phyloP scores from a whole-genome alignment of 495 filamentous ascomycete species.

The Xylaria longipes region DNA sequence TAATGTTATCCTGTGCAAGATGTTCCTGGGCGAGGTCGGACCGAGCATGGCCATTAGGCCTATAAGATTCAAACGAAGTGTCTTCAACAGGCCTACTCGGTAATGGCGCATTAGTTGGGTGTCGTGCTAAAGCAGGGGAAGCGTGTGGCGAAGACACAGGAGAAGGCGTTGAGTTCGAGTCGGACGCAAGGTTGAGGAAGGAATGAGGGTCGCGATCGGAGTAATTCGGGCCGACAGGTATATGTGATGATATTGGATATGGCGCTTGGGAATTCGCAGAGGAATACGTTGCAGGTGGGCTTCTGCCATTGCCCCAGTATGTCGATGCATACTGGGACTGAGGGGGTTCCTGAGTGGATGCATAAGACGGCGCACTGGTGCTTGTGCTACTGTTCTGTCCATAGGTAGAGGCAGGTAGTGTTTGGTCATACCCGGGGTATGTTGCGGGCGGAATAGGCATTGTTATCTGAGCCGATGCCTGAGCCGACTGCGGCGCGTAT shows the following conservation, averaged over 20 bases:
- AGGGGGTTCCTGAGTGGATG: constrained; percentile 31
- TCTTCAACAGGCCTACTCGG: constrained; percentile 59
- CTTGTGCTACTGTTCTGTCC: constrained; percentile 22
- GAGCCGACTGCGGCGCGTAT: constrained; percentile 39
- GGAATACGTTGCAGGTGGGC: constrained; percentile 40
- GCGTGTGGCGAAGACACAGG: constrained; percentile 48
- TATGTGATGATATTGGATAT: constrained; percentile 54
- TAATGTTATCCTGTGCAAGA: constrained; percentile 55
- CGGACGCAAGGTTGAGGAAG: constrained; percentile 47
- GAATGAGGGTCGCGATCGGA: constrained; percentile 50
- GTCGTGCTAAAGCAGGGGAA: constrained; percentile 49
- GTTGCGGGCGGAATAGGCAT: constrained; percentile 35
- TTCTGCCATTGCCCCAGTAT: constrained; percentile 32
- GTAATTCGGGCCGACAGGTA: constrained; percentile 54
- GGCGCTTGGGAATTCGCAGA: constrained; percentile 47
- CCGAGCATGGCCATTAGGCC: constrained; percentile 32
- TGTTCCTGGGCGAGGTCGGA: constrained; percentile 41
- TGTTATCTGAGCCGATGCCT: constrained; percentile 36
- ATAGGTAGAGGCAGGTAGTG: constrained; percentile 45
- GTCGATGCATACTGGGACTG: constrained; percentile 32
- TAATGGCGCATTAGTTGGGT: constrained; percentile 62
- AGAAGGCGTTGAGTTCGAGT: constrained; percentile 52
- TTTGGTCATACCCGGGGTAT: constrained; percentile 44
- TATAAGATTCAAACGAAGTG: constrained; percentile 48
- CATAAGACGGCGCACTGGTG: constrained; percentile 23